Evolutionary conservation across 2,329 filamentous ascomycete genomes (phyloP).

Genomic region (Cephalotrichum gorgonifer): DNA sequence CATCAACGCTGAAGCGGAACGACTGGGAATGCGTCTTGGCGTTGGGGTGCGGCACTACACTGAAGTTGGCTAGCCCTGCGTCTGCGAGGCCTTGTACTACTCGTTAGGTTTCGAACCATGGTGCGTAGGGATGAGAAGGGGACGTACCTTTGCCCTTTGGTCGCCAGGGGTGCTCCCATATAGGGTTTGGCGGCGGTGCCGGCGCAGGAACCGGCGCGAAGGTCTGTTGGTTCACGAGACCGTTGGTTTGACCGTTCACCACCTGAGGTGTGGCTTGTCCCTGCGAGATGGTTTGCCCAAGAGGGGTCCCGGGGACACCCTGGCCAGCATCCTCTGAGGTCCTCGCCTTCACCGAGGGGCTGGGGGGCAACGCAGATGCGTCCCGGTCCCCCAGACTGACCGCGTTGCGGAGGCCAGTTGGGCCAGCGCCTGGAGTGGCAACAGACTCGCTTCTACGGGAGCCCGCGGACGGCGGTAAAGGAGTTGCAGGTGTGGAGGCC

Average conservation of each 20-base stretch:
- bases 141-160: constrained; percentile 3
- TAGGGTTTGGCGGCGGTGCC: constrained; percentile 20
- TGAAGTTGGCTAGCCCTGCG: neutral
- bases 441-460: constrained; percentile 11
- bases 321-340: constrained; percentile 25
- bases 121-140: neutral
- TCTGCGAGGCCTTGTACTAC: neutral
- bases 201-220: constrained; percentile 8
- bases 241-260: neutral
- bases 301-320: constrained; percentile 14
- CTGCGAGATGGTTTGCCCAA: constrained; percentile 9
- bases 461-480: constrained; percentile 15
- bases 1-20: neutral
- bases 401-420: neutral
- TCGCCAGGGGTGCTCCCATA: constrained; percentile 16
- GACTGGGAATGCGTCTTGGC: neutral
- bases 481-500: constrained; percentile 18
- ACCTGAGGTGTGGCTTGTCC: neutral
- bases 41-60: neutral
- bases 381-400: constrained; percentile 29
- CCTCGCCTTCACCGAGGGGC: constrained; percentile 23
- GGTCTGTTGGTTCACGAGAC: neutral
- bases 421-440: neutral
- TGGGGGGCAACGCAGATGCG: constrained; percentile 29
- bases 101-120: neutral